Evolutionary conservation across 345 rosid genomes (phyloP), one percentile per base, ranked within the genome.

Genomic region (Bruguiera parviflora): DNA sequence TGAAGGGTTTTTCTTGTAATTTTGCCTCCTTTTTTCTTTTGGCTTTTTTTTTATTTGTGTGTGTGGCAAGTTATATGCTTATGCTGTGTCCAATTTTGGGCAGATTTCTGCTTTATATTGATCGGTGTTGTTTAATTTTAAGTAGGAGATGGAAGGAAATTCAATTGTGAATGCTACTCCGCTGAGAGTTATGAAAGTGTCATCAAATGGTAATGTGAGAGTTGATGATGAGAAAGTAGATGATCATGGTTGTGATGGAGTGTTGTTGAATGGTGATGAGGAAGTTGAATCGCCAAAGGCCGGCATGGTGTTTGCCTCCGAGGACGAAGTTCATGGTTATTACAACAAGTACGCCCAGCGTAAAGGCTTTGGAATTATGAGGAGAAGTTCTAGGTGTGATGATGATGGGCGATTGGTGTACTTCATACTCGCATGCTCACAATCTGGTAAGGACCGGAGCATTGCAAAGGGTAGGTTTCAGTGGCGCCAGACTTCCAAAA

Each of bases 361-460:
- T 5, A 35, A 29, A 60, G 63, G 63, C 22, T 60, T 60, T 29
- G 63, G 63, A 29, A 60, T 60, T 6, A 60, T 60, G 63, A 19
- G 46, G 5, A 32, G 63, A 60, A 60, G 63, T 31, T 60, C 63
- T 16, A 60, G 63, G 63, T 60, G 43, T 31, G 63, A 60, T 60
- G 63, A 60, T 18, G 63, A 19, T 31, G 63, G 63, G 15, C 63
- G 63, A 60, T 32, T 60, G 5, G 32, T n/a, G 9, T 60, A 28
- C 33, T 27, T 60, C 20, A 35, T 60, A 16, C 63, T 60, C 18
- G 31, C 63, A 0, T 60, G 63, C 46, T 60, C 63, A 2, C 63
- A 31, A 18, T 60, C 37, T 31, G 63, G 63, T 18, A 60, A 60
- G 63, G 63, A 32, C 43, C 63, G 39, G n/a, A 32, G 63, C 31